Percentiles rank a stretch among this genome's conserved stretches.
These are phyloP conservation scores for Malus hybrid DNA, from an alignment of 331 rosid species.

Conservation along the genomic window DNA sequence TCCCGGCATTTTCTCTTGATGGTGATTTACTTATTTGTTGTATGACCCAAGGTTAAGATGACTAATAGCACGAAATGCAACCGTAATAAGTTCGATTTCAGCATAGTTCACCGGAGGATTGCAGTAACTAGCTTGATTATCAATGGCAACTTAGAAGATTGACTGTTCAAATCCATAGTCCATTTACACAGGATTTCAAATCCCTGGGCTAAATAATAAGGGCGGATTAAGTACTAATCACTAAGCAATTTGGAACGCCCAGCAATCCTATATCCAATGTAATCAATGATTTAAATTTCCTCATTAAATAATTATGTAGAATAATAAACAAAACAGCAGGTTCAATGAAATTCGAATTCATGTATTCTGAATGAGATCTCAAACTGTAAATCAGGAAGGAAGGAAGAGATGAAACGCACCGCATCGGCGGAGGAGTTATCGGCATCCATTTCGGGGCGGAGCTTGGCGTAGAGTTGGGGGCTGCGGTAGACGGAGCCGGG, in stretches of 20 bases:
- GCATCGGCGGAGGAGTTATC: slow-evolving; percentile 88
- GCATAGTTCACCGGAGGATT: not conserved
- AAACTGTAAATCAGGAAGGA: not conserved
- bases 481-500: slow-evolving; percentile 86
- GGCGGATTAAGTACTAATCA: not conserved
- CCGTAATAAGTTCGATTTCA: not conserved
- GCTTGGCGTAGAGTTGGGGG: slow-evolving; percentile 49
- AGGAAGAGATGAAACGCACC: slow-evolving; percentile 27
- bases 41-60: not conserved
- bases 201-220: not conserved
- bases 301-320: not conserved
- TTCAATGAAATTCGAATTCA: not conserved
- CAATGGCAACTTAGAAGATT: not conserved
- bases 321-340: not conserved
- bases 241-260: not conserved
- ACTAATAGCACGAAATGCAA: not conserved
- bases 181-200: not conserved
- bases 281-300: not conserved
- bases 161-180: not conserved
- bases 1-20: not conserved
- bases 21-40: not conserved
- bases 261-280: not conserved
- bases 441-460: slow-evolving; percentile 41
- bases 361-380: not conserved
- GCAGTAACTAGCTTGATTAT: not conserved